Percentiles rank a stretch among this genome's conserved stretches.
Conservation (phyloP, 2,329 filamentous ascomycete genomes). For the Diaporthe aspalathi region DNA sequence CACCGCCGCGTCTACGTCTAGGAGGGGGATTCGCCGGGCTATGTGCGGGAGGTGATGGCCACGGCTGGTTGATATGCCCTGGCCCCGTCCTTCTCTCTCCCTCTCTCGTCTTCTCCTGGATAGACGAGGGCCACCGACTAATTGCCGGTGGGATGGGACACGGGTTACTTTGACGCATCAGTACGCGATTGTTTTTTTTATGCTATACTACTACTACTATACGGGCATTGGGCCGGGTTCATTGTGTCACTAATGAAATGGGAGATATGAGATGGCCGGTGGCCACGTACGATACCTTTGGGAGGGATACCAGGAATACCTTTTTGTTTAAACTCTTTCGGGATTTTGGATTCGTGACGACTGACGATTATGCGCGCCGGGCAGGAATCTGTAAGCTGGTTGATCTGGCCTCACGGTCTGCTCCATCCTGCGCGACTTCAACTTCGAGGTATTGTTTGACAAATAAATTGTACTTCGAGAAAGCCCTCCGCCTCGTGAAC, state of each 20-base stretch:
- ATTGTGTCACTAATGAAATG: constrained; percentile 21
- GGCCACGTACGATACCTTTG: constrained; percentile 7
- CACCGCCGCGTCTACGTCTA: constrained; percentile 65
- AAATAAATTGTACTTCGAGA: constrained; percentile 27
- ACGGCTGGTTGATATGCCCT: not conserved
- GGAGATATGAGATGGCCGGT: not conserved
- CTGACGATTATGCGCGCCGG: constrained; percentile 5
- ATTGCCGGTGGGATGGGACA: not conserved
- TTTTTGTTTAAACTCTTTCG: not conserved
- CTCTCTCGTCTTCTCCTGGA: not conserved
- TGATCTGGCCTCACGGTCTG: constrained; percentile 8
- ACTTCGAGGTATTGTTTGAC: constrained; percentile 15
- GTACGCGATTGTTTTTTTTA: constrained; percentile 17
- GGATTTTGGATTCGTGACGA: constrained; percentile 22
- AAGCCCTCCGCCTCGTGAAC: not conserved
- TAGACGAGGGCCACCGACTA: not conserved
- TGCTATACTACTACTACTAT: constrained; percentile 14
- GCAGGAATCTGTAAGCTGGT: constrained; percentile 3
- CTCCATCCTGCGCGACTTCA: constrained; percentile 16
- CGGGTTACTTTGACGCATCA: not conserved
- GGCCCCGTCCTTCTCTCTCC: too few relatives aligned
- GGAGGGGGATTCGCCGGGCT: constrained; percentile 12
- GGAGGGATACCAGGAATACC: constrained; percentile 13
- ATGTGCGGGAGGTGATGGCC: constrained; percentile 1
- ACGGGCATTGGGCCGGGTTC: constrained; percentile 3